Evolutionary conservation across 2,329 filamentous ascomycete species (phyloP).

Genomic region (Aspergillus niger): DNA sequence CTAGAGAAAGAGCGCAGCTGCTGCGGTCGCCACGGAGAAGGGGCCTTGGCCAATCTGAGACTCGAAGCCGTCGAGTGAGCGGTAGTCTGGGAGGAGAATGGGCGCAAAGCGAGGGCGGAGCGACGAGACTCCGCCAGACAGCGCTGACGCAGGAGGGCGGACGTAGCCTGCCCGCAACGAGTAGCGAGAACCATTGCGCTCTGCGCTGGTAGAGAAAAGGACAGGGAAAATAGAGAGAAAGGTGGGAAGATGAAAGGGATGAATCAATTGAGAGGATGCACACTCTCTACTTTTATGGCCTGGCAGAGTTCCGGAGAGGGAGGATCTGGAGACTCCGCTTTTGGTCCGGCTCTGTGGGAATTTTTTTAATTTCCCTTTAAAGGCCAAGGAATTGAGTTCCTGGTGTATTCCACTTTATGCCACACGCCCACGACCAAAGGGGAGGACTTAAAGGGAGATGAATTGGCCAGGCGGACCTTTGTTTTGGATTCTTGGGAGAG

Average conservation of each 20-base stretch:
- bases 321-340: slow-evolving; percentile 12
- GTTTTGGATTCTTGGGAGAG: slow-evolving; percentile 5
- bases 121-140: slow-evolving; percentile 42
- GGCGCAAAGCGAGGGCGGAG: slow-evolving; percentile 38
- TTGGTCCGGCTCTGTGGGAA: slow-evolving; percentile 5
- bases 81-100: slow-evolving; percentile 41
- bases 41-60: slow-evolving; percentile 41
- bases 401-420: slow-evolving; percentile 26
- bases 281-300: slow-evolving; percentile 8
- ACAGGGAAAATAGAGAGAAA: slow-evolving; percentile 9
- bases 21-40: slow-evolving; percentile 42
- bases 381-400: slow-evolving; percentile 16
- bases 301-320: slow-evolving; percentile 5
- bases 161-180: slow-evolving; percentile 47
- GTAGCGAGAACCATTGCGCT: slow-evolving; percentile 49
- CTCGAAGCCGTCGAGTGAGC: slow-evolving; percentile 33
- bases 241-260: slow-evolving; percentile 11
- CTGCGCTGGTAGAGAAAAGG: slow-evolving; percentile 29
- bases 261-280: slow-evolving; percentile 21
- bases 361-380: slow-evolving; percentile 10
- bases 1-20: slow-evolving; percentile 48
- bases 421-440: slow-evolving; percentile 22
- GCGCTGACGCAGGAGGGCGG: slow-evolving; percentile 45
- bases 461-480: slow-evolving; percentile 18
- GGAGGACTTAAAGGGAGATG: slow-evolving; percentile 19